Evolutionary conservation across 148 eudicot genomes (phyloP).

Genomic region (Nyssa sinensis): DNA sequence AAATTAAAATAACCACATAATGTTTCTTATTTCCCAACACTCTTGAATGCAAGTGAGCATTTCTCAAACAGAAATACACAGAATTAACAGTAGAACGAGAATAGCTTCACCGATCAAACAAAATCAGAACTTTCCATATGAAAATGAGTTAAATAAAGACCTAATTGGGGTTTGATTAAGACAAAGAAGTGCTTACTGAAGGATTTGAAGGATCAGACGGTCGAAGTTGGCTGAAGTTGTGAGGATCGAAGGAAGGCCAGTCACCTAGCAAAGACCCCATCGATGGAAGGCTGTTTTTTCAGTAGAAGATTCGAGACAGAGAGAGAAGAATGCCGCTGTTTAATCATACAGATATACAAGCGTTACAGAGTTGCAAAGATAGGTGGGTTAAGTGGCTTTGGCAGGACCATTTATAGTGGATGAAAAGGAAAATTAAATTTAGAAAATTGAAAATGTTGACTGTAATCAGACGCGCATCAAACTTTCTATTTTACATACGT

Average conservation of each 20-base stretch:
- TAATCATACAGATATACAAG: too few species aligned
- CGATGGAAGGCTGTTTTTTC: neutral
- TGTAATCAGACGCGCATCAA: too few species aligned
- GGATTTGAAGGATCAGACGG: constrained; percentile 78
- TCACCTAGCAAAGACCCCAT: constrained; percentile 64
- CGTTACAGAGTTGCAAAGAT: too few species aligned
- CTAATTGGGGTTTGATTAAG: neutral
- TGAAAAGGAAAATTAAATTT: too few species aligned
- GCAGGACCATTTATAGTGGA: too few species aligned
- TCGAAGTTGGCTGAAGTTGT: constrained; percentile 86
- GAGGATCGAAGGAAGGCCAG: constrained; percentile 79
- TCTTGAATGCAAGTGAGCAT: neutral
- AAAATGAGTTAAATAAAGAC: neutral
- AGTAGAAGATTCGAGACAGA: constrained; percentile 8
- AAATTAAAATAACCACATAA: neutral
- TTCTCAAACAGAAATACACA: constrained; percentile 4
- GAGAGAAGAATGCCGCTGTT: constrained; percentile 8
- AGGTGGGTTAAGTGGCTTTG: too few species aligned
- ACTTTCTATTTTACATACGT: too few species aligned
- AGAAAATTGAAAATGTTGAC: too few species aligned
- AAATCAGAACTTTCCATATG: neutral
- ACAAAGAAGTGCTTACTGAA: constrained; percentile 44
- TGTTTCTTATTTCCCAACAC: constrained; percentile 7
- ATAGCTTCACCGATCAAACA: neutral
- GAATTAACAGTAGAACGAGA: neutral